A percentile compares a stretch with the other conserved stretches of the same genome.
Conservation (phyloP, 371 early-diverging fungal species). For the Mortierella sp. region DNA sequence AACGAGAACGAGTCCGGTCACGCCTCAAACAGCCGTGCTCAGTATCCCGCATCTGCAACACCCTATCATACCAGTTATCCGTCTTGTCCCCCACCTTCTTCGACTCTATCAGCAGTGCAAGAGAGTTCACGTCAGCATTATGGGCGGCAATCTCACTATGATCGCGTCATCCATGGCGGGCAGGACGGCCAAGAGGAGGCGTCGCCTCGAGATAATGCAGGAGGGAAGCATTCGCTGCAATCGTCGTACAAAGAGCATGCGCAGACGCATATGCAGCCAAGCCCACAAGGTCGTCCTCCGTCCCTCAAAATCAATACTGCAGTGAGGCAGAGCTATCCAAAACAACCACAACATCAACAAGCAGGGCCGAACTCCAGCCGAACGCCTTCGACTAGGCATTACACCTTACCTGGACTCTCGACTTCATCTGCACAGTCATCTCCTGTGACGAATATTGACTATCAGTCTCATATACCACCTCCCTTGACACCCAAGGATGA, state of each 20-base stretch:
- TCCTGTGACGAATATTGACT: constrained; percentile 35
- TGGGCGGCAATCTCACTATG: constrained; percentile 23
- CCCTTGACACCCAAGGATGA: constrained; percentile 51
- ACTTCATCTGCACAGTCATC: constrained; percentile 47
- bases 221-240: constrained; percentile 9
- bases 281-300: constrained; percentile 29
- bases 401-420: constrained; percentile 17
- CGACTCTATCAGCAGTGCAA: neutral
- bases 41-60: constrained; percentile 4
- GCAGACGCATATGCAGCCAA: constrained; percentile 19
- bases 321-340: constrained; percentile 22
- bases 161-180: constrained; percentile 8
- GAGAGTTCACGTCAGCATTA: constrained; percentile 10
- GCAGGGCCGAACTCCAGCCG: constrained; percentile 18
- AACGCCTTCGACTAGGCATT: constrained; percentile 18
- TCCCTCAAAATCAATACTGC: constrained; percentile 45
- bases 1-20: too few species aligned
- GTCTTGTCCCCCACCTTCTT: neutral
- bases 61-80: neutral
- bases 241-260: constrained; percentile 19
- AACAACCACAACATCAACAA: constrained; percentile 15
- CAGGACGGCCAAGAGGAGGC: constrained; percentile 7
- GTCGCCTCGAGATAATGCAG: neutral
- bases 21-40: neutral
- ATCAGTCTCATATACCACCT: constrained; percentile 50